Percentiles rank a stretch among this genome's conserved stretches.
Evolutionary conservation across 2,329 filamentous ascomycete species (phyloP).

Genomic region (Boeremia lycopersici): DNA sequence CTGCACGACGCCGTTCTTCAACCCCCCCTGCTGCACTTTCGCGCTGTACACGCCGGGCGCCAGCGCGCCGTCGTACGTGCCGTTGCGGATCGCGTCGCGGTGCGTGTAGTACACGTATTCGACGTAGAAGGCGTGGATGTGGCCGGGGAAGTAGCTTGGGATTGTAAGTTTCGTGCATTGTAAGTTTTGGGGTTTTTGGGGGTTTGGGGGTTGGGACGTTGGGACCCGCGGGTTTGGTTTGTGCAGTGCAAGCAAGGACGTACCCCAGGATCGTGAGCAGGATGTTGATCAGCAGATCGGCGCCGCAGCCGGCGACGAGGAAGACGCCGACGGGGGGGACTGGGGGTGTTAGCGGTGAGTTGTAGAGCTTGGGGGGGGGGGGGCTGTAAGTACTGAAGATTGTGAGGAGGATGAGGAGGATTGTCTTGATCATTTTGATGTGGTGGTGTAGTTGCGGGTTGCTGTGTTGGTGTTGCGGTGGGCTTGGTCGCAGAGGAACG

Average conservation of each 20-base stretch:
- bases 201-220: no score
- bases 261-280: slow-evolving; percentile 54
- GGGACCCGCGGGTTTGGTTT: no score
- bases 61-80: slow-evolving; percentile 58
- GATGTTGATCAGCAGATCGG: slow-evolving; percentile 57
- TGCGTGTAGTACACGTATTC: slow-evolving; percentile 85
- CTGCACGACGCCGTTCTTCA: no score
- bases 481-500: neutral
- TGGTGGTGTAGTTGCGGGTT: neutral
- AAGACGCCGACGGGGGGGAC: slow-evolving; percentile 58
- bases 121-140: slow-evolving; percentile 79
- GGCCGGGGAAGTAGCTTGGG: slow-evolving; percentile 72
- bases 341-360: slow-evolving; percentile 21
- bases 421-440: slow-evolving; percentile 32
- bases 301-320: slow-evolving; percentile 56
- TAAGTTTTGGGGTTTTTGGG: no score
- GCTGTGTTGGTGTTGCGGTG: neutral
- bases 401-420: slow-evolving; percentile 54
- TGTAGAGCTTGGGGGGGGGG: neutral
- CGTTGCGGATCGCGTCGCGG: slow-evolving; percentile 65
- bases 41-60: slow-evolving; percentile 76
- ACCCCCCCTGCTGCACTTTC: slow-evolving; percentile 72
- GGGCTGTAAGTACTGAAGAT: slow-evolving; percentile 47
- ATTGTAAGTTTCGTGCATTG: no score
- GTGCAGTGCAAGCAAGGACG: no score